Evolutionary conservation across 1,284 basidiomycete species (phyloP).

Genomic region (Papiliotrema flavescens): DNA sequence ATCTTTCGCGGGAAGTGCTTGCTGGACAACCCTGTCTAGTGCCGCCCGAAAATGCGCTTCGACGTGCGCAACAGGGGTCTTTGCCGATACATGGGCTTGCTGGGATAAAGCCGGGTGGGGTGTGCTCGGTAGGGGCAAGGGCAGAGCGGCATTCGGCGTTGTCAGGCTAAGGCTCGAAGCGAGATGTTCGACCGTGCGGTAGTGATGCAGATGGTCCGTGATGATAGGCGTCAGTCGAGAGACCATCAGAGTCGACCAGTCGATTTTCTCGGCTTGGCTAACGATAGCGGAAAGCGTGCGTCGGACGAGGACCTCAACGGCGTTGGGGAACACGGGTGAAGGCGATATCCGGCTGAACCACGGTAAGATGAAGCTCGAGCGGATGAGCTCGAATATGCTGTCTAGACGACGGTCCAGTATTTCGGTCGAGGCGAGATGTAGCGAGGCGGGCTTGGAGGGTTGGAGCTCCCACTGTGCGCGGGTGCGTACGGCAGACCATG

Average conservation of each 20-base stretch:
- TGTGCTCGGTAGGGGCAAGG: constrained; percentile 30
- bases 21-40: constrained; percentile 65
- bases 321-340: constrained; percentile 79
- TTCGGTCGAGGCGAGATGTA: constrained; percentile 48
- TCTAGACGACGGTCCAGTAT: constrained; percentile 66
- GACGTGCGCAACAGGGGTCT: constrained; percentile 84
- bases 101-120: constrained; percentile 78
- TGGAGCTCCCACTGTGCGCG: constrained; percentile 74
- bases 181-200: constrained; percentile 78
- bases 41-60: constrained; percentile 74
- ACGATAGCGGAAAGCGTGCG: constrained; percentile 61
- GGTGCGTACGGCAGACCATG: constrained; percentile 81
- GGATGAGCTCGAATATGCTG: constrained; percentile 70
- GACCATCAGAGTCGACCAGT: constrained; percentile 73
- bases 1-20: constrained; percentile 72
- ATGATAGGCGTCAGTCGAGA: constrained; percentile 79
- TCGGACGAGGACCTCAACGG: constrained; percentile 73
- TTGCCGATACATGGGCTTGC: constrained; percentile 74
- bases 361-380: constrained; percentile 73
- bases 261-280: constrained; percentile 59
- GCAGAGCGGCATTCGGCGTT: constrained; percentile 13
- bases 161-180: constrained; percentile 61
- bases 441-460: constrained; percentile 58
- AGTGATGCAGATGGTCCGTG: constrained; percentile 83
- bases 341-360: constrained; percentile 83